phyloP scores from a whole-genome alignment of 371 early-diverging fungal genomes.

The Chytridium lagenaria region DNA sequence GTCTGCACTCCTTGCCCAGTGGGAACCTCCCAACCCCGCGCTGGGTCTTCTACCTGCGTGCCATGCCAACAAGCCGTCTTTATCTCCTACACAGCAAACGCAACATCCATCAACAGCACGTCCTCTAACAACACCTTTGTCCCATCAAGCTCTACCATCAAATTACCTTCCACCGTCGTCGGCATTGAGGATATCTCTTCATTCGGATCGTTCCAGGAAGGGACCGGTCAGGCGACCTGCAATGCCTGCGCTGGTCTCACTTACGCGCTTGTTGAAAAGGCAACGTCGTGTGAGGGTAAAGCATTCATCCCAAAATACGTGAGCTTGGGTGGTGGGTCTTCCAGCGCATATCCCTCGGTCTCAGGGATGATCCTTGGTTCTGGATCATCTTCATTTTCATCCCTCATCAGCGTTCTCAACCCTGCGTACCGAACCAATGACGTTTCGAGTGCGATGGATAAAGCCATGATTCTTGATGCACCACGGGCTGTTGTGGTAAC shows the following conservation, averaged over 20 bases:
- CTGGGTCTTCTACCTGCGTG: conserved; percentile 3
- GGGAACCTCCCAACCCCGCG: conserved; percentile 7
- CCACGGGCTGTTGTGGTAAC: conserved; percentile 16
- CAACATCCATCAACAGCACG: background rate
- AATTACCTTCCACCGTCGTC: background rate
- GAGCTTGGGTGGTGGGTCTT: background rate
- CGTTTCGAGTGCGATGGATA: background rate
- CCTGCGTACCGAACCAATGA: background rate
- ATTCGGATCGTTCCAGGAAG: conserved; percentile 18
- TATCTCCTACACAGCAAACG: background rate
- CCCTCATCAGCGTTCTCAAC: conserved; percentile 8
- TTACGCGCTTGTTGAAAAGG: background rate
- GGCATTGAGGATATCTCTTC: conserved; percentile 1
- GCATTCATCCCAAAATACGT: conserved; percentile 22
- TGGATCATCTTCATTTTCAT: background rate
- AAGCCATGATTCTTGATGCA: conserved; percentile 10
- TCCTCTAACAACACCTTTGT: background rate
- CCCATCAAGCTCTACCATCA: too few relatives aligned
- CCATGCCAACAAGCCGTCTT: conserved; percentile 21
- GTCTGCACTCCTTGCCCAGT: conserved; percentile 21
- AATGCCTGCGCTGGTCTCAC: conserved; percentile 10
- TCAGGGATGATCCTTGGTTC: background rate
- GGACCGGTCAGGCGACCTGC: conserved; percentile 15
- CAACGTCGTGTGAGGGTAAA: conserved; percentile 12
- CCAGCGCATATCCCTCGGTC: background rate